Evolutionary conservation across 257 asterid species (phyloP).

Genomic region (Solanum paucissectum): DNA sequence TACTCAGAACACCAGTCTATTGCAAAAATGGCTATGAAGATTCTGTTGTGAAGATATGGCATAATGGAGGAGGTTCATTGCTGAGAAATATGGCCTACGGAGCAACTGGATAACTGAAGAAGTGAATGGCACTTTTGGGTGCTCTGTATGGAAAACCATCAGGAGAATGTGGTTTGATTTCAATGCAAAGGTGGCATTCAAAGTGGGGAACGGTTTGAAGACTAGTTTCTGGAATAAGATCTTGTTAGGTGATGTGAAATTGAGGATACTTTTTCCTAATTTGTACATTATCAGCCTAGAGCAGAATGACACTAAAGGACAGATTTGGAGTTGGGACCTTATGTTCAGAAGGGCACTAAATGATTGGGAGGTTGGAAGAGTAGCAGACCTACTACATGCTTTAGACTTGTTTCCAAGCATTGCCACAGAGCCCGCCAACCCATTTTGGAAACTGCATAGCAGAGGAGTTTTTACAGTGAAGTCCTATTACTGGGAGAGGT

Average conservation of each 20-base stretch:
- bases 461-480: neutral
- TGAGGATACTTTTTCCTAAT: neutral
- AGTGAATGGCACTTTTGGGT: neutral
- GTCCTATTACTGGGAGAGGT: neutral
- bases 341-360: no score
- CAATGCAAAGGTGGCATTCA: neutral
- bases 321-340: no score
- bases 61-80: neutral
- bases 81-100: neutral
- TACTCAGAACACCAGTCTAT: neutral
- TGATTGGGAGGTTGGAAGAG: neutral
- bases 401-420: neutral
- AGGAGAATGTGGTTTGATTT: no score
- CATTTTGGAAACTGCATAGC: neutral
- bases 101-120: neutral
- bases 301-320: neutral
- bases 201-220: neutral
- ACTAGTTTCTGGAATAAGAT: neutral
- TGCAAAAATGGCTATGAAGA: neutral
- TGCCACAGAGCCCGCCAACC: neutral
- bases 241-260: neutral
- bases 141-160: no score
- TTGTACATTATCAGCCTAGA: neutral
- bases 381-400: neutral
- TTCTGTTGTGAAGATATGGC: neutral